Base-by-base conservation (phyloP, 1,284 basidiomycete genomes). In the Ceraceosorus guamensis region DNA sequence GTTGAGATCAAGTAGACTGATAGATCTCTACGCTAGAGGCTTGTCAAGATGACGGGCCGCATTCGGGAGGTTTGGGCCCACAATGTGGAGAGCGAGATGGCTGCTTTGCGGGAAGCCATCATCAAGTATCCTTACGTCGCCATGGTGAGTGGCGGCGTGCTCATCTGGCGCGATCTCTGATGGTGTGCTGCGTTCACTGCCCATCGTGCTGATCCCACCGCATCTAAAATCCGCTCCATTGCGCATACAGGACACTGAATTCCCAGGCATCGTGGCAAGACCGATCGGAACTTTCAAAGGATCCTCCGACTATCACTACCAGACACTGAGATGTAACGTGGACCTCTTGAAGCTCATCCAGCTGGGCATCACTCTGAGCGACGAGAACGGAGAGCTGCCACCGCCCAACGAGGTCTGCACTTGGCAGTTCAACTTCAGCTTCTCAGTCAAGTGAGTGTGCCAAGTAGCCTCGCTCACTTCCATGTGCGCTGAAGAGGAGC, bases 381-480 rank as follows among this genome's bases (percentile, higher is more conserved):
- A 98, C 76, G 91, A 91, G 77, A 84, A 95, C 34, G 93, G 93
- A 6, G 86, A 91, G 71, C 84, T 86, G 57, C 89, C 92, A 13
- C 75, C 75, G 7, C 24, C 24, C 24, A 24, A 24, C 24, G 84
- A 85, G 61, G 84, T 87, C 50, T 88, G 88, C 52, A 96, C 91
- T 35, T 99, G 93, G 93, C 95, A 99, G 78, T 99, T 99, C 81
- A 98, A 99, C 79, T 97, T 99, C 79, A 83, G 84, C 67, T 99
- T 98, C 79, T 90, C 85, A 78, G 79, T 91, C 65, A 83, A 84
- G 90, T 92, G 76, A 69, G 88, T 82, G 6, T 41, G 39, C 0
- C 32, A 10, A 16, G 11, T 2, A 11, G 39, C 39, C 10, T 11
- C 39, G 39, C 39, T 11, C 2, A 11, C 11, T 16, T 41, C 11